Base-by-base conservation (phyloP, 2,329 filamentous ascomycete genomes). In the Colletotrichum siamense region DNA sequence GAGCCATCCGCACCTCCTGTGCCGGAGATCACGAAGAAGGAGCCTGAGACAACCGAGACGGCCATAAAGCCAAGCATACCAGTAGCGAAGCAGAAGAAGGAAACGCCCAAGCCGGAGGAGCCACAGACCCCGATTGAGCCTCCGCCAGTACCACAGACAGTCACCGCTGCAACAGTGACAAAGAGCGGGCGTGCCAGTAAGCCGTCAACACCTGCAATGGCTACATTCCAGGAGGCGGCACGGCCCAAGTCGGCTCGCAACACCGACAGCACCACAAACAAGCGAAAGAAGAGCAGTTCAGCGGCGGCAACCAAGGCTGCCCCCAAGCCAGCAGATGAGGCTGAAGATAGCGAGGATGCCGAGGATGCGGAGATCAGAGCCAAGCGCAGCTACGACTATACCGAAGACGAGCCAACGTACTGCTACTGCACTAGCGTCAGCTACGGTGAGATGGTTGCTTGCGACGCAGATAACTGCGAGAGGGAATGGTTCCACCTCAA, bases 391-490 rank as follows among this genome's bases (percentile, higher is more conserved):
- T 76, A 76, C 26, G 73, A 76, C 55, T 76, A 76, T 30, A 76
- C 73, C 12, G 73, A 76, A 6, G 92, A 94, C 78, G 94, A 96
- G 82, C 93, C 92, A 49, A 89, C 92, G 16, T 96, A 96, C 83
- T 95, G 95, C 84, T 95, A 95, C 85, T 96, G 95, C 83, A 94
- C 95, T 79, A 91, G 93, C 64, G 92, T 95, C 71, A 95, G 94
- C 81, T 96, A 95, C 81, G 94, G 95, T 24, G 94, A 95, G 85
- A 96, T 96, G 95, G 94, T 96, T 59, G 95, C 93, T 4, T 96
- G 94, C 81, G 95, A 96, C 82, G 92, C 92, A 9, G 91, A 93
- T 75, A 91, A 91, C 65, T 96, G 95, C 84, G 90, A 91, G 79
- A 90, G 92, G 77, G 94, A 96, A 84, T 96, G 95, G 95, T 96